Percentiles rank a stretch among this genome's conserved stretches.
Conservation (phyloP, 2,329 filamentous ascomycete genomes). For the Nemania bipapillata region DNA sequence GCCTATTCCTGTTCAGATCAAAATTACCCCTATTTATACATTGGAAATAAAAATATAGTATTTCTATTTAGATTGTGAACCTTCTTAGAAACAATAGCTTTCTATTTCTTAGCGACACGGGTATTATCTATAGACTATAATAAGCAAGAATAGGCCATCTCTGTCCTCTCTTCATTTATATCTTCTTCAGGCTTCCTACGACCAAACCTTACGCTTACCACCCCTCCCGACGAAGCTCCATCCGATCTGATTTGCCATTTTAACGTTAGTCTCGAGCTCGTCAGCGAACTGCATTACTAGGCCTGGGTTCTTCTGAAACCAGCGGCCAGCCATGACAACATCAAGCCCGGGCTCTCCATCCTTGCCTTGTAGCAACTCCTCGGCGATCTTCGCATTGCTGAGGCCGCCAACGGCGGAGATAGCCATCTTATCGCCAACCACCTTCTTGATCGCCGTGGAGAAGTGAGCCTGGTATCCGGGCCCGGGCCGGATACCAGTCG, state of each 20-base stretch:
- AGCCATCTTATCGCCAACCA: slow-evolving; percentile 69
- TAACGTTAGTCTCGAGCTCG: slow-evolving; percentile 6
- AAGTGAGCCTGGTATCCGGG: slow-evolving; percentile 75
- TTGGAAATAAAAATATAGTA: too few species aligned
- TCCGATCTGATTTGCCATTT: slow-evolving; percentile 26
- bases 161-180: neutral
- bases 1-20: too few species aligned
- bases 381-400: slow-evolving; percentile 57
- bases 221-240: slow-evolving; percentile 23
- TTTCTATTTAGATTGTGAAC: too few species aligned
- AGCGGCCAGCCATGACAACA: slow-evolving; percentile 61
- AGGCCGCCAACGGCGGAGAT: slow-evolving; percentile 66
- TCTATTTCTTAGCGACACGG: too few species aligned
- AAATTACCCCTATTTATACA: too few species aligned
- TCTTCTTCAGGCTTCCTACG: neutral
- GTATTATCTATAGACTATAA: too few species aligned
- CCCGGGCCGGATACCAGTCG: slow-evolving; percentile 62
- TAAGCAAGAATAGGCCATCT: too few species aligned
- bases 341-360: slow-evolving; percentile 56
- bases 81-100: too few species aligned
- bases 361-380: slow-evolving; percentile 57
- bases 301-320: slow-evolving; percentile 69
- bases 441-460: slow-evolving; percentile 72
- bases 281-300: slow-evolving; percentile 54
- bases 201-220: slow-evolving; percentile 6